phyloP scores from a whole-genome alignment of 441 rosid species.

The Manihot esculenta region DNA sequence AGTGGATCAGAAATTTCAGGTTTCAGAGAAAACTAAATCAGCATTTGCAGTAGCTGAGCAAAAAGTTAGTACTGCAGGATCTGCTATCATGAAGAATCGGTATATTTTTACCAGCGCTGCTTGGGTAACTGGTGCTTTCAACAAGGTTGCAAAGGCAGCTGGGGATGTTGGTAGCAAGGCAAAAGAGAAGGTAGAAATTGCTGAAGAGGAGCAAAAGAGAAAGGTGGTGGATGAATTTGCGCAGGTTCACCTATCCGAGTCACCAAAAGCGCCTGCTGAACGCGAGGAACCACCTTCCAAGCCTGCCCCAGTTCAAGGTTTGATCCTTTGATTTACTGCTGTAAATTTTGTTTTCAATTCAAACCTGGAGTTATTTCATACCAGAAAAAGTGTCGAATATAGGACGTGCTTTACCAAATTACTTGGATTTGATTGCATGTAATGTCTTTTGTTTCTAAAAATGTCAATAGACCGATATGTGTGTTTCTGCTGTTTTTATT shows the following conservation, averaged over 20 bases:
- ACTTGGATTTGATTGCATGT: slow-evolving; percentile 17
- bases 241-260: slow-evolving; percentile 49
- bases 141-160: slow-evolving; percentile 77
- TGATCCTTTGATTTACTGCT: slow-evolving; percentile 47
- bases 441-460: slow-evolving; percentile 1
- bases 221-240: slow-evolving; percentile 62
- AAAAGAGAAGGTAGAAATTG: slow-evolving; percentile 64
- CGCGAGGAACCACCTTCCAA: slow-evolving; percentile 42
- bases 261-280: slow-evolving; percentile 45
- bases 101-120: slow-evolving; percentile 61
- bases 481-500: background rate
- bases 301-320: slow-evolving; percentile 56
- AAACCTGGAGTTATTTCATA: background rate
- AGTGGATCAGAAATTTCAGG: slow-evolving; percentile 88
- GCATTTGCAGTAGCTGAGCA: slow-evolving; percentile 86
- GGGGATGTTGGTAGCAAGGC: slow-evolving; percentile 87
- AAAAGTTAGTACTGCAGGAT: slow-evolving; percentile 67
- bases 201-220: slow-evolving; percentile 66
- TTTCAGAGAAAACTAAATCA: slow-evolving; percentile 78
- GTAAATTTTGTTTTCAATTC: slow-evolving; percentile 9
- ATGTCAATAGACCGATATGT: slow-evolving; percentile 15
- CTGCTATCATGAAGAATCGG: slow-evolving; percentile 79
- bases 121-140: slow-evolving; percentile 83
- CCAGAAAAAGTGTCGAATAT: slow-evolving; percentile 9
- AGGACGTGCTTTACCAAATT: slow-evolving; percentile 11